A percentile compares a stretch with the other conserved stretches of the same genome.
Evolutionary conservation across 768 basidiomycete genomes (phyloP).

Genomic region (Fomitopsis pulvina): DNA sequence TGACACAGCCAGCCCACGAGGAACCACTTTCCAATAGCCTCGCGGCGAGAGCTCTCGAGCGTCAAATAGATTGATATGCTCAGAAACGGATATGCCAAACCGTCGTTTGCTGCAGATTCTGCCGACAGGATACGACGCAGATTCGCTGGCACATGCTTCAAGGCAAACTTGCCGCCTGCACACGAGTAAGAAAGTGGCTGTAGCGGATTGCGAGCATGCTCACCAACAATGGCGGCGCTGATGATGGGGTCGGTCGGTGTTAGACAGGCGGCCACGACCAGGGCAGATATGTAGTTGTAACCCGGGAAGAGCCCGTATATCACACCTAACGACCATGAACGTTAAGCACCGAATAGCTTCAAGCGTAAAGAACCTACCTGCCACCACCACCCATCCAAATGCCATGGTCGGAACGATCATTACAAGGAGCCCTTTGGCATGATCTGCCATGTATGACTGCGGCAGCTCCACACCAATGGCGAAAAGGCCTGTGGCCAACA

Average conservation of each 20-base stretch:
- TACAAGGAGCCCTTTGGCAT: constrained; percentile 60
- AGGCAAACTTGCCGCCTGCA: constrained; percentile 64
- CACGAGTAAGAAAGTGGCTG: not conserved
- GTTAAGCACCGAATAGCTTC: constrained; percentile 1
- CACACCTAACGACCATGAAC: constrained; percentile 37
- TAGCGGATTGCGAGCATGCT: constrained; percentile 1
- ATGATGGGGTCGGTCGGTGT: constrained; percentile 96
- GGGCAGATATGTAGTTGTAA: constrained; percentile 64
- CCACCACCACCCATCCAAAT: constrained; percentile 74
- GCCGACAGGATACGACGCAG: constrained; percentile 79
- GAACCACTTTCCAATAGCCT: constrained; percentile 80
- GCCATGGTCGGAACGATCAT: constrained; percentile 85
- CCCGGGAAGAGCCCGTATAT: constrained; percentile 67
- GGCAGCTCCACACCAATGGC: constrained; percentile 95
- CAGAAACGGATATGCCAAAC: constrained; percentile 91
- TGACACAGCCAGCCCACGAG: constrained; percentile 77
- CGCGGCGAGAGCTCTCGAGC: constrained; percentile 51
- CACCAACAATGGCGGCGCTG: constrained; percentile 75
- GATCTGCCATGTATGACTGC: constrained; percentile 71
- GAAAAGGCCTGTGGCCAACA: constrained; percentile 89
- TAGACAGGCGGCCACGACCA: constrained; percentile 84
- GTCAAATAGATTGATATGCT: constrained; percentile 82
- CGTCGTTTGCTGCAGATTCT: constrained; percentile 94
- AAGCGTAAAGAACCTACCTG: constrained; percentile 34
- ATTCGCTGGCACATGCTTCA: constrained; percentile 62